Base-by-base conservation (phyloP, 176 grass and related monocot species). In the Ensete glaucum region DNA sequence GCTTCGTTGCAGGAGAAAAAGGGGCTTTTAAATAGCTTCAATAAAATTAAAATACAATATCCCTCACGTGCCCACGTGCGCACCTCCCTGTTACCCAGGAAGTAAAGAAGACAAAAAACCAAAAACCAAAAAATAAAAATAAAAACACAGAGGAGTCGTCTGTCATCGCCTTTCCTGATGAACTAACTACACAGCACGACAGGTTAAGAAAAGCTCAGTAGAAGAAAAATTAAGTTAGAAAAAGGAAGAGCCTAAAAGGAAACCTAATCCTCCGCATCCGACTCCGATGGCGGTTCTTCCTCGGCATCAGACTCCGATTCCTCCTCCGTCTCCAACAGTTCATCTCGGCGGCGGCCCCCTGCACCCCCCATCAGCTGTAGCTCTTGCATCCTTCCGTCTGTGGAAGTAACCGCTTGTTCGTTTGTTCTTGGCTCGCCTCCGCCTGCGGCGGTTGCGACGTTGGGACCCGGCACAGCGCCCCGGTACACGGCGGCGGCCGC, bases 1-100 rank as follows among this genome's bases (percentile, higher is more conserved):
- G 19, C 57, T n/a, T 19, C 15, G 57, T 62, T 9, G 3, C 57
- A 62, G 6, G 16, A 11, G 13, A 17, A 24, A 29, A 8, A 53
- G 21, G 65, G 27, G 16, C 12, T 10, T 66, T 66, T 27, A 66
- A 60, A 60, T 60, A n/a, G 17, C 21, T 69, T 22, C n/a, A 70
- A 70, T 50, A 52, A 52, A 21, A 17, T 70, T 51, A 50, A 70
- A 70, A 70, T 70, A 70, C 67, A 49, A 9, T 19, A 1, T 43
- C 17, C 67, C 29, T 70, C 67, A 70, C 67, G 67, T 70, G 67
- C 67, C 43, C 67, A 70, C 67, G 67, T 70, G 67, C 48, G 48
- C 67, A 10, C 48, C 19, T 51, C 67, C 19, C 67, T 70, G 34
- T 34, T 70, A 70, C 67, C 29, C 67, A 51, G 16, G 51, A 70